Base-by-base conservation (phyloP, 768 basidiomycete genomes). In the Phaeotremella fagi region DNA sequence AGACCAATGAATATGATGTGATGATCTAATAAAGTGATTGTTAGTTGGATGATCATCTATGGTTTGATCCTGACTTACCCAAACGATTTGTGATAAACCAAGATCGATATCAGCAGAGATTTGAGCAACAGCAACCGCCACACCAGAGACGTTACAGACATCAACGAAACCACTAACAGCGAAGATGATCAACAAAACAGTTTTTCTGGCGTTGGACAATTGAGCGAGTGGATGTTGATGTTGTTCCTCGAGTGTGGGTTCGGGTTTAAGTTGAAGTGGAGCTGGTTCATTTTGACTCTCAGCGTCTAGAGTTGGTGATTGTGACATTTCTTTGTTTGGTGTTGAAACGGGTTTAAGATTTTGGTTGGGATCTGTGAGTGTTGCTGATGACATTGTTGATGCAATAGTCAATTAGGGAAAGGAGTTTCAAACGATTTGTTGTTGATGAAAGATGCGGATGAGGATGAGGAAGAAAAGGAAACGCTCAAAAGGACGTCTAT, bases 101-200 rank as follows among this genome's bases (percentile, higher is more conserved):
- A 70, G 54, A 11, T 47, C 52, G 41, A 59, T 61, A 49, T 70
- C 68, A 3, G 20, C 9, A 2, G 52, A 33, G 36, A 70, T 70
- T 35, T 64, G 51, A 7, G 68, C 60, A 33, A 70, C 68, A n/a
- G 68, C 68, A 2, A 70, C 43, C 4, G 56, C 65, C 1, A 66
- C 65, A 29, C 68, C 68, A 11, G 60, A 62, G 9, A 69, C 64
- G 27, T 63, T 54, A 26, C 59, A 57, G 27, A 60, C 28, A 50
- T 56, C 60, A 23, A 61, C 57, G 50, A 61, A 61, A 16, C 56
- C 57, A 38, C 56, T 52, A 7, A 61, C 36, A 4, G 56, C 47
- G 45, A 61, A 61, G 45, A 61, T 58, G 44, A 54, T 43, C 6
- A 61, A 50, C 5, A 61, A 33, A 35, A 61, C 54, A 42, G 57